These are phyloP conservation scores for Dactylis glomerata DNA, from an alignment of 176 grass and related monocot genomes.

Conservation along the genomic window DNA sequence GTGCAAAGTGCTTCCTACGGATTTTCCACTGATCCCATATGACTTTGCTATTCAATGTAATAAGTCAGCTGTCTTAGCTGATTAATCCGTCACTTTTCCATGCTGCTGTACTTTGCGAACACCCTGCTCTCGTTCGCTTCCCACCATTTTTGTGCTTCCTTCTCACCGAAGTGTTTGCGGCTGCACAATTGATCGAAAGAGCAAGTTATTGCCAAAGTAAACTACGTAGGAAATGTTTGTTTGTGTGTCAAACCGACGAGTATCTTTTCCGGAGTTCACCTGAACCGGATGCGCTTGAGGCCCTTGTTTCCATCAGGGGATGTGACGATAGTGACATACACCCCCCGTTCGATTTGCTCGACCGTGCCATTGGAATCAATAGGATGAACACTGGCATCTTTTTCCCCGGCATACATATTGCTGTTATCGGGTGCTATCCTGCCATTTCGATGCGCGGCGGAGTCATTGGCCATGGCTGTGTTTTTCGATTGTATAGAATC, in stretches of 20 bases:
- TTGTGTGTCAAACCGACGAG: neutral
- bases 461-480: neutral
- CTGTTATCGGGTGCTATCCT: slow-evolving; percentile 21
- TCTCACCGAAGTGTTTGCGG: slow-evolving; percentile 80
- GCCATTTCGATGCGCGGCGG: slow-evolving; percentile 12
- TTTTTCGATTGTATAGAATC: neutral
- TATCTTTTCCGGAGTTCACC: slow-evolving; percentile 39
- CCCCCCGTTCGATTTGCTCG: slow-evolving; percentile 69
- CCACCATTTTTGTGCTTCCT: slow-evolving; percentile 88
- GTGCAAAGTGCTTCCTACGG: too few relatives aligned
- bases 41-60: neutral
- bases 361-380: slow-evolving; percentile 37
- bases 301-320: slow-evolving; percentile 68
- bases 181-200: slow-evolving; percentile 38
- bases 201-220: neutral
- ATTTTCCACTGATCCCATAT: too few relatives aligned
- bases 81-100: slow-evolving; percentile 11
- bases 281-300: slow-evolving; percentile 79
- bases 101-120: slow-evolving; percentile 55
- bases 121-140: slow-evolving; percentile 58
- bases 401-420: slow-evolving; percentile 19
- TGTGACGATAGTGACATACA: slow-evolving; percentile 66
- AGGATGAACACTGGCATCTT: slow-evolving; percentile 24
- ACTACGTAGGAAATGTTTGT: neutral
- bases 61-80: neutral